phyloP scores from a whole-genome alignment of 2,329 filamentous ascomycete species.

The Arthrinium puccinioides region DNA sequence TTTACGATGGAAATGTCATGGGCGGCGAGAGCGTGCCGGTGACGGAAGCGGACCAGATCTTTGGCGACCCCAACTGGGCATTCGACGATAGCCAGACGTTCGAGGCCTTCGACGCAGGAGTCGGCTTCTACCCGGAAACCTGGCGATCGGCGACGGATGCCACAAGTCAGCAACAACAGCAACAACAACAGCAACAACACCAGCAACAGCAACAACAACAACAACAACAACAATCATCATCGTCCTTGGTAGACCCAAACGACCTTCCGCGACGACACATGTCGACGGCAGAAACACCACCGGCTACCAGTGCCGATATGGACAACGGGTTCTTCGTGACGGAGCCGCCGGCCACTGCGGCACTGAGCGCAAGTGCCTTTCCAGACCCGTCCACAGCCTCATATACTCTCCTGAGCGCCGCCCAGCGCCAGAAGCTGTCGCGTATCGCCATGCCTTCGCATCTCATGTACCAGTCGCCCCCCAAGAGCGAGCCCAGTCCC shows the following conservation, averaged over 20 bases:
- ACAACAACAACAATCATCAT: constrained; percentile 11
- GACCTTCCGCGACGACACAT: constrained; percentile 1
- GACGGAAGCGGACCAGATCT: constrained; percentile 20
- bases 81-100: constrained; percentile 42
- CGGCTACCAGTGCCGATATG: constrained; percentile 1
- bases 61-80: constrained; percentile 36
- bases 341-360: no score
- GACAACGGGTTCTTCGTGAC: constrained; percentile 1
- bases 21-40: constrained; percentile 15
- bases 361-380: no score
- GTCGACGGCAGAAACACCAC: neutral
- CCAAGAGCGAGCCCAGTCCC: constrained; percentile 51
- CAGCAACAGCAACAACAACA: constrained; percentile 14
- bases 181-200: no score
- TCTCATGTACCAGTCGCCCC: constrained; percentile 49
- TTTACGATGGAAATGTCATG: constrained; percentile 21
- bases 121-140: constrained; percentile 25
- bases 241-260: constrained; percentile 22
- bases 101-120: constrained; percentile 34
- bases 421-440: constrained; percentile 53
- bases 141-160: no score
- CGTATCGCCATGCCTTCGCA: constrained; percentile 59
- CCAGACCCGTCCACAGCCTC: no score
- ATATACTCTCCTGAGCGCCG: constrained; percentile 45
- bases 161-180: constrained; percentile 11